phyloP scores from a whole-genome alignment of 148 eudicot genomes.

The Oxyria digyna region DNA sequence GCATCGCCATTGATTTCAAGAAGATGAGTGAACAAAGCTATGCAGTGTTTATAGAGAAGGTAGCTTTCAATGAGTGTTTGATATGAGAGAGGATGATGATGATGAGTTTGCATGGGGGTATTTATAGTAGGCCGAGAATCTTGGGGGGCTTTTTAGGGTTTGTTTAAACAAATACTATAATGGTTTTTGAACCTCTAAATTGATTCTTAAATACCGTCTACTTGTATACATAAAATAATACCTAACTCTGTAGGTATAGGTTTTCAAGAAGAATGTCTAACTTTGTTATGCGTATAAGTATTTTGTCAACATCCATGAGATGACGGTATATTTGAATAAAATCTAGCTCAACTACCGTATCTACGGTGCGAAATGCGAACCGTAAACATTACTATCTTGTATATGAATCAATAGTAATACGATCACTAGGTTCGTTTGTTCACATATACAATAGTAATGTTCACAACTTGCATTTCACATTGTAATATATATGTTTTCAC shows the following conservation, averaged over 20 bases:
- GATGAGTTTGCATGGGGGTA: constrained; percentile 7
- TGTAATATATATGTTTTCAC: no score
- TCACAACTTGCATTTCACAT: no score
- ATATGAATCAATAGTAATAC: no score
- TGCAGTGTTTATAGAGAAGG: no score
- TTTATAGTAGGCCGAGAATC: constrained; percentile 3
- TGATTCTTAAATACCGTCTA: background rate
- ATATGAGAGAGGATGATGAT: constrained; percentile 4
- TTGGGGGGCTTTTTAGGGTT: constrained; percentile 3
- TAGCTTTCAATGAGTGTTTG: background rate
- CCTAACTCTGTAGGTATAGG: background rate
- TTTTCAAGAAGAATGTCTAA: constrained; percentile 6
- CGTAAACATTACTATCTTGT: no score
- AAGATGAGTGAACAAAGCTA: background rate
- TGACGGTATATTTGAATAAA: background rate
- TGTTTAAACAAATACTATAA: background rate
- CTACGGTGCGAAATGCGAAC: no score
- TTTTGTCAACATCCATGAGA: background rate
- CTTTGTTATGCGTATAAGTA: background rate
- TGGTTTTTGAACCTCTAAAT: background rate
- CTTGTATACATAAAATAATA: background rate
- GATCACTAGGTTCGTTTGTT: no score
- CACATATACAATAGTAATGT: no score
- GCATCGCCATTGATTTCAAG: constrained; percentile 9
- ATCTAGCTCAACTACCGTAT: background rate